phyloP scores from a whole-genome alignment of 192 early-diverging fungal species.

The Nowakowskiella sp. region DNA sequence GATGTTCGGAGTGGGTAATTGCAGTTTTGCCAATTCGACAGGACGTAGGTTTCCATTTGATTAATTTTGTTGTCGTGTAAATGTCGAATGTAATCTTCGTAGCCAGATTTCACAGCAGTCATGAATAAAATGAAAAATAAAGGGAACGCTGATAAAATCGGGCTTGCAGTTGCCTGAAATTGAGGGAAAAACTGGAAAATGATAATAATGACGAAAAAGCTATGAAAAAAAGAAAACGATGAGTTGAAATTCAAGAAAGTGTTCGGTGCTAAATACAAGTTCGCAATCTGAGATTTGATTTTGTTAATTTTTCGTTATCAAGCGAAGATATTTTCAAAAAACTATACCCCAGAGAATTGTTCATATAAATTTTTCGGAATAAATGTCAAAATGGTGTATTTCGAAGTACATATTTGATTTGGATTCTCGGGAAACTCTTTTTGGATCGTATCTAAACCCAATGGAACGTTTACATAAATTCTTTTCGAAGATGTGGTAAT shows the following conservation, averaged over 20 bases:
- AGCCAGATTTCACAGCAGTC: slow-evolving; percentile 80
- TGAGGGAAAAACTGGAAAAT: slow-evolving; percentile 75
- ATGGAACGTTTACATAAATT: too few species aligned
- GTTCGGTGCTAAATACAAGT: background rate
- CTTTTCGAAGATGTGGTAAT: too few species aligned
- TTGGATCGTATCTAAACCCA: too few species aligned
- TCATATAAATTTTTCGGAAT: slow-evolving; percentile 86
- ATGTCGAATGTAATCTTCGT: slow-evolving; percentile 88
- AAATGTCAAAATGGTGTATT: slow-evolving; percentile 81
- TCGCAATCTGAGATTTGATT: too few species aligned
- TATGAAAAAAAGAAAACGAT: background rate
- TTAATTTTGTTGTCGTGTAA: slow-evolving; percentile 79
- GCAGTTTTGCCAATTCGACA: slow-evolving; percentile 38
- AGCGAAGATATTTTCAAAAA: background rate
- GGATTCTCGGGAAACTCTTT: too few species aligned
- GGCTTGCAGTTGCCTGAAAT: slow-evolving; percentile 73
- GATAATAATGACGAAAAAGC: slow-evolving; percentile 76
- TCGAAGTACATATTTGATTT: slow-evolving; percentile 84
- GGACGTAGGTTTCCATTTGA: too few species aligned
- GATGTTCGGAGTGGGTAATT: slow-evolving; percentile 44
- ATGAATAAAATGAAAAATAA: slow-evolving; percentile 69
- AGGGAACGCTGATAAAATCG: slow-evolving; percentile 71
- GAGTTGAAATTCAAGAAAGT: background rate
- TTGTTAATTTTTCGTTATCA: background rate
- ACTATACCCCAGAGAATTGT: slow-evolving; percentile 74